Evolutionary conservation across 441 rosid species (phyloP), one percentile per base, ranked within the genome.

Genomic region (Populus hybrid): DNA sequence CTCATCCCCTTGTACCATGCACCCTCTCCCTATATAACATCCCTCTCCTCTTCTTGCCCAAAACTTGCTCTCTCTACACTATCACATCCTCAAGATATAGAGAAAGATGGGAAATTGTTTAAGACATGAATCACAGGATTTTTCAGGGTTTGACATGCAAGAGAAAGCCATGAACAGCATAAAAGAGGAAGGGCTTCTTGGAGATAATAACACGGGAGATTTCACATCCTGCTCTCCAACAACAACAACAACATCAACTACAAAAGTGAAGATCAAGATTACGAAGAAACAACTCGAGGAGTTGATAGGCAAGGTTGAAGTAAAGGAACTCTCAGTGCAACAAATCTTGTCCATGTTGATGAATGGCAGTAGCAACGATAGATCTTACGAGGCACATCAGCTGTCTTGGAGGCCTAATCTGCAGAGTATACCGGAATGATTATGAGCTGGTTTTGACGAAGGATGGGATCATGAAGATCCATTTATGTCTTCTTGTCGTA

Each of bases 351-450:
- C 80, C 28, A 87, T 81, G 73, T 70, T 88, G 80, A 75, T 86
- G 69, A 77, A 31, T 36, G 75, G 63, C 2, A 40, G 83, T 0
- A 21, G 83, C 0, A 77, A 75, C 64, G 31, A 68, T 3, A 6
- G 40, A 18, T 31, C 23, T 20, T 77, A 26, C 16, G 86, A 77
- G 66, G 6, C 84, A 2, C 67, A 86, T 65, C 90, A 81, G 11
- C 77, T 80, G 70, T 68, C 90, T 0, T 91, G 95, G 95, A 83
- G 87, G 78, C 95, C 95, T 50, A 88, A 85, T 45, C 73, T 91
- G 38, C 89, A 86, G 69, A 91, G 92, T 74, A 91, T 91, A 74
- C 95, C 95, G 6, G 93, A 91, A 82, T 74, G 79, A 63, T 2
- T 7, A 29, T 11, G 9, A 33, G 61, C 14, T 28, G 66, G 50